A percentile compares a stretch with the other conserved stretches of the same genome.
phyloP scores from a whole-genome alignment of 345 rosid species.

The Citrus sp. region DNA sequence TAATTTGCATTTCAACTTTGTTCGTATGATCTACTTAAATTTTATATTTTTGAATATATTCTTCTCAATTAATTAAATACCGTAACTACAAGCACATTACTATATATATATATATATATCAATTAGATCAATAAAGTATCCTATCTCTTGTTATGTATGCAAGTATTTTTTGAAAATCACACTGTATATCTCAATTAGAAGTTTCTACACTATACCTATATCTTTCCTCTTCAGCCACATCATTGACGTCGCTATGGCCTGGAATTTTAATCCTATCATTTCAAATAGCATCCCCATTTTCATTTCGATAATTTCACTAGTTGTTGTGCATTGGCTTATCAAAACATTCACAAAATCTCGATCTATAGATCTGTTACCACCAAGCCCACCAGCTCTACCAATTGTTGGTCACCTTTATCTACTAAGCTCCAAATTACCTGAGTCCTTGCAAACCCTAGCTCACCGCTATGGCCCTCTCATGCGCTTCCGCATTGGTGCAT shows the following conservation, averaged over 20 bases:
- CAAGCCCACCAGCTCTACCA: constrained; percentile 40
- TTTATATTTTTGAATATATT: too few relatives aligned
- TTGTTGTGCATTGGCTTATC: constrained; percentile 16
- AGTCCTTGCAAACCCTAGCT: constrained; percentile 28
- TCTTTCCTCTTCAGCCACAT: neutral
- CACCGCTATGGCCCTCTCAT: constrained; percentile 31
- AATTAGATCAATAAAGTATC: too few relatives aligned
- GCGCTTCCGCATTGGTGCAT: constrained; percentile 27
- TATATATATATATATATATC: too few relatives aligned
- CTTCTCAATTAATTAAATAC: too few relatives aligned
- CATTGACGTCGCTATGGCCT: neutral
- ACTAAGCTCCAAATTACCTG: constrained; percentile 24
- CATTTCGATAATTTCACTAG: constrained; percentile 12
- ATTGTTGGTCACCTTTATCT: constrained; percentile 45
- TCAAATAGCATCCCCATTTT: neutral
- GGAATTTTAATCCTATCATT: neutral
- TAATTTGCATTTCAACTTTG: too few relatives aligned
- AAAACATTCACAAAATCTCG: constrained; percentile 4
- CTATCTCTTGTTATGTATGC: neutral
- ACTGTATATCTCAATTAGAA: neutral
- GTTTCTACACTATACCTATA: neutral
- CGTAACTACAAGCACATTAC: too few relatives aligned
- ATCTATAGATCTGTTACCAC: constrained; percentile 19
- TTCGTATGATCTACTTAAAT: too few relatives aligned
- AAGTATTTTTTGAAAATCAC: neutral